A percentile compares a stretch with the other conserved stretches of the same genome.
phyloP scores from a whole-genome alignment of 805 yeast species.

The Jamesozyma hellenica region DNA sequence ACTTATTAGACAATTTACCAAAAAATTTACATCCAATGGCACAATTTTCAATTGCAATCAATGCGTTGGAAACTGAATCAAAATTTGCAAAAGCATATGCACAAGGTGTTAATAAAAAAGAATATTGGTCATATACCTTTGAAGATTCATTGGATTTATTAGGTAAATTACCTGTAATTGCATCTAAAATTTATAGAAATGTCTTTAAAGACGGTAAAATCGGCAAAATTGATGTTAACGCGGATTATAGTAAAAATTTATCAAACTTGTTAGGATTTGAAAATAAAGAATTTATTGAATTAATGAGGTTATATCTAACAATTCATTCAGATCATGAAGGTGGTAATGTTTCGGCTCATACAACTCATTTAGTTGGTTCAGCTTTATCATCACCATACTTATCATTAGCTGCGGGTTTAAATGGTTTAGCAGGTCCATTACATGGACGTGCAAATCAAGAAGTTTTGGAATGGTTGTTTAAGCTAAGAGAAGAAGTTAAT shows the following conservation, averaged over 20 bases:
- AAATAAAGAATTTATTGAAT: constrained; percentile 62
- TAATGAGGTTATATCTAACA: constrained; percentile 71
- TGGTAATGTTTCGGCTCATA: constrained; percentile 81
- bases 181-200: constrained; percentile 77
- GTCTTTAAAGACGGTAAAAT: constrained; percentile 74
- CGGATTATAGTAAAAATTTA: constrained; percentile 60
- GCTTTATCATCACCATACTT: constrained; percentile 72
- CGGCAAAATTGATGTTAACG: constrained; percentile 37
- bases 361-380: constrained; percentile 78
- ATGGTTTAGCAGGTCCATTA: constrained; percentile 81
- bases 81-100: constrained; percentile 80
- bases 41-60: constrained; percentile 74
- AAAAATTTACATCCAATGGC: constrained; percentile 81
- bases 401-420: constrained; percentile 71
- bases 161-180: constrained; percentile 74
- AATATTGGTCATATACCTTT: constrained; percentile 75
- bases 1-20: constrained; percentile 65
- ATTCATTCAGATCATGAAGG: constrained; percentile 87
- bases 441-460: constrained; percentile 87
- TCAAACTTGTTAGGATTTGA: constrained; percentile 50
- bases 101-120: constrained; percentile 69
- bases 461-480: constrained; percentile 70
- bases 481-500: constrained; percentile 45
- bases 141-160: constrained; percentile 73
- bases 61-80: constrained; percentile 74